Conservation (phyloP, 192 early-diverging fungal genomes). For the Gonapodya prolifera region DNA sequence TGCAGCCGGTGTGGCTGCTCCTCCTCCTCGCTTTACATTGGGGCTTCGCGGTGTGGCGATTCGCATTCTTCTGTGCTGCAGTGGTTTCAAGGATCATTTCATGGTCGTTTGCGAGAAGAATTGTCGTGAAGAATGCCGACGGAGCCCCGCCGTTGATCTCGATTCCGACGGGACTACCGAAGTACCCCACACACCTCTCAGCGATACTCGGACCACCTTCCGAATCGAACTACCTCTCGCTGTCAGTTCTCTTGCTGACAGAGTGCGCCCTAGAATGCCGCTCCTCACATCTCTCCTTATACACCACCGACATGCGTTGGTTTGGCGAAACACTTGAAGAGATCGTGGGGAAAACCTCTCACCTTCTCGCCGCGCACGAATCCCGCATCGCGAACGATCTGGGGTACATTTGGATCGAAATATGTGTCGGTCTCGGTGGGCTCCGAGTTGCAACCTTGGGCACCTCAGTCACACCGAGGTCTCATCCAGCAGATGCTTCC, state of each 20-base stretch:
- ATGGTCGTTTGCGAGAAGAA: not conserved
- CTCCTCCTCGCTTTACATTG: not conserved
- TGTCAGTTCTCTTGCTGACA: not conserved
- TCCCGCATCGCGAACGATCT: not conserved
- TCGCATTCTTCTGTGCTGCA: not conserved
- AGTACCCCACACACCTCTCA: not conserved
- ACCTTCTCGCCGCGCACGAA: not conserved
- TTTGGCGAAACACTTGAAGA: not conserved
- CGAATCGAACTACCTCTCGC: not conserved
- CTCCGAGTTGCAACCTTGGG: not conserved
- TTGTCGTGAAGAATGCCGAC: not conserved
- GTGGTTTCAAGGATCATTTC: not conserved
- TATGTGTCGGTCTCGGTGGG: not conserved
- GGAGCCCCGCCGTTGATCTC: not conserved
- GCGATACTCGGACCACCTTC: not conserved
- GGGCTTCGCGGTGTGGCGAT: not conserved
- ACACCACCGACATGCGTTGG: not conserved
- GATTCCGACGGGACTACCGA: not conserved
- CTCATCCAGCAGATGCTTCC: too few relatives aligned
- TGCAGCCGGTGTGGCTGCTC: not conserved
- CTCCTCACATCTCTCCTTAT: not conserved
- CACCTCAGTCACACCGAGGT: not conserved
- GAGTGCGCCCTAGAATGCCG: not conserved
- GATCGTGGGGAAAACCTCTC: not conserved
- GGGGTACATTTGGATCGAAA: not conserved